Conservation (phyloP, 192 early-diverging fungal genomes). For the Podila clonocystis region DNA sequence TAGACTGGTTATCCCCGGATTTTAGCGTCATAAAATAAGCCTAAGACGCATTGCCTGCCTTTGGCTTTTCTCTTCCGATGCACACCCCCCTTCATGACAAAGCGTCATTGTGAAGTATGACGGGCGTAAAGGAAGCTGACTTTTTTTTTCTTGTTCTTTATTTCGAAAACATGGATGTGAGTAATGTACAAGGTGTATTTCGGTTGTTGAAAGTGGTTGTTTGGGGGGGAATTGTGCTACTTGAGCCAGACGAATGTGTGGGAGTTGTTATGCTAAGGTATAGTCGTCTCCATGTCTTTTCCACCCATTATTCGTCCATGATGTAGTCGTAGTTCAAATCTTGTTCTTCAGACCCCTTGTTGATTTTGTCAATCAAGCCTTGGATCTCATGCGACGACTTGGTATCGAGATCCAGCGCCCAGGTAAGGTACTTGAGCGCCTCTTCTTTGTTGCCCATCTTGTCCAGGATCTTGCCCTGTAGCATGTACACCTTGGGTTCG, state of each 20-base stretch:
- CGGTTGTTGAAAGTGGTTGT: too few species aligned
- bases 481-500: conserved; percentile 70
- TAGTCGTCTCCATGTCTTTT: too few species aligned
- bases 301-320: conserved; percentile 8
- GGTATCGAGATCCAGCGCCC: conserved; percentile 69
- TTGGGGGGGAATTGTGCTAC: background rate
- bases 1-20: too few species aligned
- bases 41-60: too few species aligned
- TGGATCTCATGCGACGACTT: conserved; percentile 55
- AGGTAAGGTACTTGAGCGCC: conserved; percentile 68
- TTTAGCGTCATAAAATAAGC: too few species aligned
- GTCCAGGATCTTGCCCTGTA: conserved; percentile 68
- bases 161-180: too few species aligned
- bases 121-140: too few species aligned
- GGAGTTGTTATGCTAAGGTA: background rate
- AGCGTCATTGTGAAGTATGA: too few species aligned
- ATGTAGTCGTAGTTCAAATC: conserved; percentile 16
- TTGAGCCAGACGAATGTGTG: background rate
- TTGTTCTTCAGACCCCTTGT: conserved; percentile 21
- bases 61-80: too few species aligned
- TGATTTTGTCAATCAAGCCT: conserved; percentile 57
- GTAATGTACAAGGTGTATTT: too few species aligned
- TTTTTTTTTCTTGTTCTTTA: too few species aligned
- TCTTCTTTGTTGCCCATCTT: conserved; percentile 58
- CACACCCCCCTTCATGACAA: too few species aligned